These are phyloP conservation scores for Monosporascus sp. DNA, from an alignment of 2,329 filamentous ascomycete genomes.

Conservation along the genomic window DNA sequence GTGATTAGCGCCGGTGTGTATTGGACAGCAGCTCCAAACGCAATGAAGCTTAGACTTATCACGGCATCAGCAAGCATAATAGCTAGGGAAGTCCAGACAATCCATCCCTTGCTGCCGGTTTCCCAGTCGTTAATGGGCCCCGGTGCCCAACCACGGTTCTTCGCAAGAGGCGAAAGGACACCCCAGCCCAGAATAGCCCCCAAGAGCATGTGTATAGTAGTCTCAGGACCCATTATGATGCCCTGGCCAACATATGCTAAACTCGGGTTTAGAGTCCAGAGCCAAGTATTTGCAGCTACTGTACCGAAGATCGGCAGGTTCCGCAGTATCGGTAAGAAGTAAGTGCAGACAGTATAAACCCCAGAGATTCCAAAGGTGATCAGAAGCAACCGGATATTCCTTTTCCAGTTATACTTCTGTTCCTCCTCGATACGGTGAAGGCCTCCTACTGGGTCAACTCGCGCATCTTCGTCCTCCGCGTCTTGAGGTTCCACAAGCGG, in stretches of 20 bases:
- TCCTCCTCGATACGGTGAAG: slow-evolving; percentile 24
- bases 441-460: slow-evolving; percentile 14
- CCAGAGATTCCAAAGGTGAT: slow-evolving; percentile 55
- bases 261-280: slow-evolving; percentile 94
- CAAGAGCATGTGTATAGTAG: slow-evolving; percentile 90
- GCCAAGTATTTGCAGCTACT: slow-evolving; percentile 69
- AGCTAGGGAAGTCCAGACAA: slow-evolving; percentile 90
- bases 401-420: slow-evolving; percentile 35
- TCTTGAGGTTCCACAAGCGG: slow-evolving; percentile 17
- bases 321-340: slow-evolving; percentile 81
- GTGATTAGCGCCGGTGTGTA: slow-evolving; percentile 28
- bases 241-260: slow-evolving; percentile 97
- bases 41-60: slow-evolving; percentile 77
- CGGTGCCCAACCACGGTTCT: slow-evolving; percentile 80
- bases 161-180: slow-evolving; percentile 82
- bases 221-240: slow-evolving; percentile 96
- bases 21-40: slow-evolving; percentile 55
- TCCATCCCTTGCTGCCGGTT: slow-evolving; percentile 93
- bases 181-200: slow-evolving; percentile 90
- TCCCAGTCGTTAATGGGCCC: slow-evolving; percentile 86
- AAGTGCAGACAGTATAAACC: slow-evolving; percentile 72
- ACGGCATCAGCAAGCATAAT: slow-evolving; percentile 96
- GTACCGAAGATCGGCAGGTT: slow-evolving; percentile 83
- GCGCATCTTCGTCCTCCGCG: slow-evolving; percentile 13
- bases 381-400: slow-evolving; percentile 49